Evolutionary conservation across 495 filamentous ascomycete species (phyloP), one percentile per base, ranked within the genome.

Genomic region (Podospora fimiseda): DNA sequence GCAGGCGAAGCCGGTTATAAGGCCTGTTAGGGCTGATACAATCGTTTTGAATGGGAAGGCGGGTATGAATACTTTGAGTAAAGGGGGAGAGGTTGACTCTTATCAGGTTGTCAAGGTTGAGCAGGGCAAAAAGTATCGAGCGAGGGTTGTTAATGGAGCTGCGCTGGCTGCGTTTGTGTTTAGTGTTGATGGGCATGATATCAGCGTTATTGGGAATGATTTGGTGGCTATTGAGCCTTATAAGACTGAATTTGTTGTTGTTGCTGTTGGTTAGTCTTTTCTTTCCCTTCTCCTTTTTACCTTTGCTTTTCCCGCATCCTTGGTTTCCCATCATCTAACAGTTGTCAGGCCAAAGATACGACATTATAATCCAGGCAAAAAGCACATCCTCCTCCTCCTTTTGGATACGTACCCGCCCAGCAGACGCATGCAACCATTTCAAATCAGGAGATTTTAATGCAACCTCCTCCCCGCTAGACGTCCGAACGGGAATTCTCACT

Each of bases 361-460:
- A 89, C 56, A 69, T 89, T 20, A 79, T 88, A 51, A 70, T 89
- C 40, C 73, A 76, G 27, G 84, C 84, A 15, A 49, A 56, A 8
- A 50, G 60, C 13, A 72, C 53, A 21, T 74, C 79, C 57, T 30
- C 16, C 44, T 47, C 14, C 23, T 30, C 16, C 44, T 47, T 15
- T 16, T 47, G 44, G 44, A 23, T 47, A 21, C 44, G 44, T 14
- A 24, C 44, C 14, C 44, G 23, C 15, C 23, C 44, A 9, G 44
- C 44, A 20, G 44, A 47, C 44, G 88, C 81, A 69, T 90, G 86
- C 84, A 53, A 73, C 54, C 60, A 69, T 15, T 70, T 67, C 9
- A 69, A 63, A 6, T 59, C 61, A 19, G 55, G 62, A 5, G 24
- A 49, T 1, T 38, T 24, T 41, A 59, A 53, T 37, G 42, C 40